Conservation (phyloP, 495 filamentous ascomycete genomes). For the Mycothermus thermophilus region DNA sequence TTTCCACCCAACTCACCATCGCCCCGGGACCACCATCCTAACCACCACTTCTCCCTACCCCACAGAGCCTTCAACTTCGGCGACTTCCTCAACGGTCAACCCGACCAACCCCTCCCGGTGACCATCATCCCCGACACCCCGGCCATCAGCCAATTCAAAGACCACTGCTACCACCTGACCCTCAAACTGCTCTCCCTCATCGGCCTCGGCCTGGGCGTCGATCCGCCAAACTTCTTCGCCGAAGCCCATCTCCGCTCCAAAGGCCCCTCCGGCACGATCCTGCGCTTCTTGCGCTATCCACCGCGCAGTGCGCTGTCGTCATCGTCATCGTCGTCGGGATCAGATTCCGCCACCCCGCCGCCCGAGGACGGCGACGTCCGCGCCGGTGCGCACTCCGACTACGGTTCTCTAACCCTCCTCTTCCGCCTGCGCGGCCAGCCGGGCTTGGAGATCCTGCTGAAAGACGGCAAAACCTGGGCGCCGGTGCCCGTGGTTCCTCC, state of each 20-base stretch:
- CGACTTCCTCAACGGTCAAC: conserved; percentile 54
- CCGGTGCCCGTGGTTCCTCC: conserved; percentile 48
- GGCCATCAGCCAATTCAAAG: conserved; percentile 49
- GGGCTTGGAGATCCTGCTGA: conserved; percentile 71
- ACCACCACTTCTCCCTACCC: not conserved
- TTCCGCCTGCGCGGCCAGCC: conserved; percentile 75
- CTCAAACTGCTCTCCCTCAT: conserved; percentile 58
- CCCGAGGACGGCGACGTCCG: conserved; percentile 55
- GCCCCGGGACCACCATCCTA: not conserved
- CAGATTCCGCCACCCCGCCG: conserved; percentile 45
- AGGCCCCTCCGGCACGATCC: conserved; percentile 55
- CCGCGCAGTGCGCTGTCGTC: conserved; percentile 16
- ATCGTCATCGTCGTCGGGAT: no score
- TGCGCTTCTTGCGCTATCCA: conserved; percentile 76
- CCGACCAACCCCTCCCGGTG: conserved; percentile 66
- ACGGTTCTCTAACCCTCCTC: conserved; percentile 74
- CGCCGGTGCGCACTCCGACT: conserved; percentile 86
- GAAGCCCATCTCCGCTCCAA: conserved; percentile 46
- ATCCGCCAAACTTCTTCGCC: conserved; percentile 52
- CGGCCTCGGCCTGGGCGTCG: conserved; percentile 50
- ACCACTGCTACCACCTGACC: conserved; percentile 60
- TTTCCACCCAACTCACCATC: not conserved
- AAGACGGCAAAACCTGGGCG: conserved; percentile 37
- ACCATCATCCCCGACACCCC: conserved; percentile 45
- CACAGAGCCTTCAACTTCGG: conserved; percentile 83